Base-by-base conservation (phyloP, 78 protist genomes). In the Dictyostelium brefeldianum region DNA sequence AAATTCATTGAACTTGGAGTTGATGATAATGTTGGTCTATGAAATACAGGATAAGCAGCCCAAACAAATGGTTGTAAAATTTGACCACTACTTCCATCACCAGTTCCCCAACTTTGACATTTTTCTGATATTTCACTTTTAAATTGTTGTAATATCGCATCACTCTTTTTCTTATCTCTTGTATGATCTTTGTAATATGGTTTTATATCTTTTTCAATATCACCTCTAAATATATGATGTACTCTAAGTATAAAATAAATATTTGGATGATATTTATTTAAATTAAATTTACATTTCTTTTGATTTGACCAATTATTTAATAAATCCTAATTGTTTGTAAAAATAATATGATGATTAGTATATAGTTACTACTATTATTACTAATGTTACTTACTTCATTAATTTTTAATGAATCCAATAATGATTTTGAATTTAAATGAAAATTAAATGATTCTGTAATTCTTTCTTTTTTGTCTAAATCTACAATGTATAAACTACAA, bases 21-120 rank as follows among this genome's bases (percentile, higher is more conserved):
- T 57, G 92, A 59, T 14, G 18, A 4, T 56, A 78, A 78, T 20
- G 93, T 64, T 36, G 93, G 93, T 17, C 93, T 12, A 29, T 87
- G 93, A 56, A 87, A 87, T 18, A 87, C 93, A 20, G 93, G 93
- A 77, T 87, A 77, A 22, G 73, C 93, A 11, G 78, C 84, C 93
- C 93, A 87, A 18, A 78, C 93, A 18, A 87, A 87, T 77, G 93
- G 93, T 50, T 87, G 93, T 51, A 87, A 62, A 27, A 65, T 77
- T 57, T 87, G 83, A 17, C 75, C 22, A 15, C 48, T 22, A 62
- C 31, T 41, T 18, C 79, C 79, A 36, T 73, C 84, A 46, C 71
- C 31, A 10, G 77, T 12, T 43, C 92, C 92, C 92, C 92, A 85
- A 59, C 65, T 75, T 20, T 43, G 56, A 50, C 93, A 87, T 36